A percentile compares a stretch with the other conserved stretches of the same genome.
phyloP scores from a whole-genome alignment of 768 basidiomycete species.

The Phaeotremella fagi region DNA sequence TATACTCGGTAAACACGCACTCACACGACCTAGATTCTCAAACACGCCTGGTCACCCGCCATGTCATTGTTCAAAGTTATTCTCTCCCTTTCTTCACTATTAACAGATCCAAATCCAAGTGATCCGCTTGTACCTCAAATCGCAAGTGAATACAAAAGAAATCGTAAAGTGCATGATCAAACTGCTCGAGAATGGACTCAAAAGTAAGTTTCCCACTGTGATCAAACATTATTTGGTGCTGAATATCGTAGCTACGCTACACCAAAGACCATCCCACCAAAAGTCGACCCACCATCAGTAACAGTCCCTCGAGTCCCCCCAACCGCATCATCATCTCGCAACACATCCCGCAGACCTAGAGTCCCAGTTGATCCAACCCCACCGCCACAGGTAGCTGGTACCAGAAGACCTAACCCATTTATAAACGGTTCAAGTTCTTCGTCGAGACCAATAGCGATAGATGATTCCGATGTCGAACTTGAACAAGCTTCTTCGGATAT shows the following conservation, averaged over 20 bases:
- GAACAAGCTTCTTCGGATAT: constrained; percentile 2
- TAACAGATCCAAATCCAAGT: constrained; percentile 87
- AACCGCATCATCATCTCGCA: not conserved
- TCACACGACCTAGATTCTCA: too few relatives aligned
- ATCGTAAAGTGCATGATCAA: constrained; percentile 64
- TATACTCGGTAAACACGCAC: too few relatives aligned
- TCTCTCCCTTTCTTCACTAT: constrained; percentile 81
- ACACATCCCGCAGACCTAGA: not conserved
- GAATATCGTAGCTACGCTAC: constrained; percentile 10
- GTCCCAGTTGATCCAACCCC: too few relatives aligned
- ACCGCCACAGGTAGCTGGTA: constrained; percentile 1
- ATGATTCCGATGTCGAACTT: constrained; percentile 14
- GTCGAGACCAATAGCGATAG: constrained; percentile 4
- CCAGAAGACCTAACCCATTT: constrained; percentile 4
- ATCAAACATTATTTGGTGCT: not conserved
- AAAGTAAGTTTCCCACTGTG: constrained; percentile 26
- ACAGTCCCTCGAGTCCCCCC: not conserved
- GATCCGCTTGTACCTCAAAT: constrained; percentile 46
- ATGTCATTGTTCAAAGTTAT: constrained; percentile 91
- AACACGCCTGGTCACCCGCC: constrained; percentile 91
- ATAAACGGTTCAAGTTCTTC: constrained; percentile 7
- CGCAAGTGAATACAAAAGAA: constrained; percentile 37
- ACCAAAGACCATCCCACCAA: constrained; percentile 4
- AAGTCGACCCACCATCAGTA: not conserved
- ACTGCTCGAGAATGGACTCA: constrained; percentile 76